Conservation (phyloP, 1,284 basidiomycete species). For the Gomphus sp. region DNA sequence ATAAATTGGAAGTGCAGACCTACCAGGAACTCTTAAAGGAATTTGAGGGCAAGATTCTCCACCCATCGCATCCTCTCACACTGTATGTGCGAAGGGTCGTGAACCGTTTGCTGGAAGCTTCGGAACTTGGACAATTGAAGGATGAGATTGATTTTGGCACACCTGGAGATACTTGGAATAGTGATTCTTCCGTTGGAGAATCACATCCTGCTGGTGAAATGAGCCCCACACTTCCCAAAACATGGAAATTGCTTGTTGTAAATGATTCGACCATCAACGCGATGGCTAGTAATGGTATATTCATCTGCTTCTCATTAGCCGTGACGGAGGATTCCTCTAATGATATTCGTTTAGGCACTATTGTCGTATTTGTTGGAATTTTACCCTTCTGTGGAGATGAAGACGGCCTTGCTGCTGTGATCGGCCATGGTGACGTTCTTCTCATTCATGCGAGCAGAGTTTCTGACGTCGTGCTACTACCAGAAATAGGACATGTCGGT, state of each 20-base stretch:
- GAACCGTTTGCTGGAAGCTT: slow-evolving; percentile 62
- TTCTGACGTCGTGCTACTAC: neutral
- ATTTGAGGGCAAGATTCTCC: slow-evolving; percentile 52
- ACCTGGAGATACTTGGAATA: slow-evolving; percentile 11
- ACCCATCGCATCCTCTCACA: slow-evolving; percentile 58
- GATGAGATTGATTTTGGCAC: neutral
- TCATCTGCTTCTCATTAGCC: neutral
- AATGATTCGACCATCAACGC: slow-evolving; percentile 73
- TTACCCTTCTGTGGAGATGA: slow-evolving; percentile 74
- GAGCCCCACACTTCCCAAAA: slow-evolving; percentile 20
- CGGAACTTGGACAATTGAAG: slow-evolving; percentile 53
- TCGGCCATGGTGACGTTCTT: slow-evolving; percentile 62
- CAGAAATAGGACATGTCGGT: slow-evolving; percentile 86
- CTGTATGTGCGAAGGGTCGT: slow-evolving; percentile 64
- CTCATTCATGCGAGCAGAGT: neutral
- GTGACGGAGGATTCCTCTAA: neutral
- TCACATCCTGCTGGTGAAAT: slow-evolving; percentile 7
- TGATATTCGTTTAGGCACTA: slow-evolving; percentile 37
- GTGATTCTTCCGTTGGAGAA: neutral
- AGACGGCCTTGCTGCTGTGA: slow-evolving; percentile 77
- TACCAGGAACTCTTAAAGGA: slow-evolving; percentile 46
- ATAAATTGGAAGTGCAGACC: slow-evolving; percentile 40
- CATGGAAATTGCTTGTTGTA: slow-evolving; percentile 78
- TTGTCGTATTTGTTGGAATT: slow-evolving; percentile 89
- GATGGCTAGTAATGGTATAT: slow-evolving; percentile 61